Conservation (phyloP, 805 yeast genomes). For the Komagataella phaffii region DNA sequence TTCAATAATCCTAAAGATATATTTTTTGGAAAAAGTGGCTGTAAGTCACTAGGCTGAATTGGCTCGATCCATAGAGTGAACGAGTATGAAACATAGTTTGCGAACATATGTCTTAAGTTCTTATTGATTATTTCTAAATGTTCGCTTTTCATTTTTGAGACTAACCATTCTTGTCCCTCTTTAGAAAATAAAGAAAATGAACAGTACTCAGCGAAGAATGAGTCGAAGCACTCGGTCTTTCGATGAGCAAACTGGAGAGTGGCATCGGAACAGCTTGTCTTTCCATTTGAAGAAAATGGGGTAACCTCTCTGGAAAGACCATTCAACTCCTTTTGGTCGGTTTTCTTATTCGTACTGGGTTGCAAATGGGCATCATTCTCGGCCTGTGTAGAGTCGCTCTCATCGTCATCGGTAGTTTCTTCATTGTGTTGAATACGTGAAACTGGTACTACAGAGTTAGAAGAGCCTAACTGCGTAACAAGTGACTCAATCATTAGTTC, state of each 20-base stretch:
- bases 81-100: neutral
- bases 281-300: constrained; percentile 1
- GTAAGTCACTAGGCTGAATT: constrained; percentile 11
- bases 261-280: neutral
- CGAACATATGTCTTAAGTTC: constrained; percentile 2
- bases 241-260: constrained; percentile 2
- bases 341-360: constrained; percentile 1
- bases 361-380: neutral
- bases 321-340: neutral
- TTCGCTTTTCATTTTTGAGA: constrained; percentile 8
- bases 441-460: neutral
- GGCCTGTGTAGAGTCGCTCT: neutral
- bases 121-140: constrained; percentile 11
- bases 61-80: constrained; percentile 21
- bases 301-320: neutral
- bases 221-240: constrained; percentile 10
- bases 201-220: constrained; percentile 14
- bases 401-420: neutral
- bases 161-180: constrained; percentile 27
- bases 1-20: constrained; percentile 8
- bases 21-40: constrained; percentile 18
- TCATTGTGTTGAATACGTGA: neutral
- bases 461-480: constrained; percentile 8
- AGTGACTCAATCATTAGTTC: constrained; percentile 19
- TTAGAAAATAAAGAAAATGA: constrained; percentile 26